phyloP scores from a whole-genome alignment of 164 flowering plant genomes.

The Tetrastigma voinierianum region DNA sequence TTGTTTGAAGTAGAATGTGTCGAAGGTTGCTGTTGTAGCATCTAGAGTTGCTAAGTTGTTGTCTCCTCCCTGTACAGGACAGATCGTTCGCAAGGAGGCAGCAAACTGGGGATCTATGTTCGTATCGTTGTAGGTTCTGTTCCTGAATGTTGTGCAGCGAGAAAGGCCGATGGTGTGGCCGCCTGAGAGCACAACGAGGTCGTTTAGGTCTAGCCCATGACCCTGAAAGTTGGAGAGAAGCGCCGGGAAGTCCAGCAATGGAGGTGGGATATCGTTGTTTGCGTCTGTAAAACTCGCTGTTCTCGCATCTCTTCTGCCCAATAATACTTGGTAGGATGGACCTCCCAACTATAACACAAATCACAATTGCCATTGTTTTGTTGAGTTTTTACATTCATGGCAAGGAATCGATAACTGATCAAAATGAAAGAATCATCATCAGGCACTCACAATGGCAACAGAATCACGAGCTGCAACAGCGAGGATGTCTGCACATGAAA shows the following conservation, averaged over 20 bases:
- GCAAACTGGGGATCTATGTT: constrained; percentile 40
- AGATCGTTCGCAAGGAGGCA: constrained; percentile 10
- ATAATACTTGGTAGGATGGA: constrained; percentile 20
- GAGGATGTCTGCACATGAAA: constrained; percentile 56
- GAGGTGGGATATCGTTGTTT: constrained; percentile 26
- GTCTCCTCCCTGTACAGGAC: constrained; percentile 30
- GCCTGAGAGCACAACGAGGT: constrained; percentile 36
- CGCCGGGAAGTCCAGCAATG: constrained; percentile 20
- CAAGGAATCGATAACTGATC: too few species aligned
- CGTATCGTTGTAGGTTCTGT: constrained; percentile 34
- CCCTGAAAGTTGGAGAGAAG: constrained; percentile 23
- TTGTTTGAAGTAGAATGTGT: constrained; percentile 25
- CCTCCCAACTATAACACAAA: constrained; percentile 33
- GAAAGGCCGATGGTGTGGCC: constrained; percentile 50
- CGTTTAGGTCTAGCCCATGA: constrained; percentile 23
- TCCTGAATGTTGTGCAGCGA: constrained; percentile 24
- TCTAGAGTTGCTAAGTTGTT: constrained; percentile 35
- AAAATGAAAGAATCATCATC: background rate
- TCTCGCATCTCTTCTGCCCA: constrained; percentile 36
- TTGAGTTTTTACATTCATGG: too few species aligned
- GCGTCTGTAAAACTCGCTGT: constrained; percentile 28
- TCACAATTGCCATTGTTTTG: background rate
- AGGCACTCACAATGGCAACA: constrained; percentile 13
- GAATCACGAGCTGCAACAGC: constrained; percentile 50
- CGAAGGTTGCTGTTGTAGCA: constrained; percentile 25